Conservation (phyloP, 805 yeast genomes). For the Huiozyma sinensis region DNA sequence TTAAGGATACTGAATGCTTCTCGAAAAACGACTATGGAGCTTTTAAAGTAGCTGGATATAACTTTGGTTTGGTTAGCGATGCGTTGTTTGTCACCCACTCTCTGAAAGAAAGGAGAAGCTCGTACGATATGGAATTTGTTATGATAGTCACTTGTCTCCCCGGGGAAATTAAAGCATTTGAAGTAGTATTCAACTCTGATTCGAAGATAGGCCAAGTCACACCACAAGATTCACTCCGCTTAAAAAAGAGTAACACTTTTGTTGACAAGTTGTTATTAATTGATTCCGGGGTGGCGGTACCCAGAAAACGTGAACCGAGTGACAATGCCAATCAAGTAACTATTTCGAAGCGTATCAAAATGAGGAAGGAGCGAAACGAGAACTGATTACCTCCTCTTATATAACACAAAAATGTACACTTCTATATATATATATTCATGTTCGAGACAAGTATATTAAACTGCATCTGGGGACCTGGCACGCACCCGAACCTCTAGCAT, state of each 20-base stretch:
- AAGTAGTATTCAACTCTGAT: constrained; percentile 11
- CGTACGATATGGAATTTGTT: constrained; percentile 7
- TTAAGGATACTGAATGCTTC: constrained; percentile 6
- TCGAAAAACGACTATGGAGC: constrained; percentile 4
- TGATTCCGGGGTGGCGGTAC: constrained; percentile 3
- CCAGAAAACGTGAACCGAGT: background rate
- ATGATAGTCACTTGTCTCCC: constrained; percentile 13
- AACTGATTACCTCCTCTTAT: too few relatives aligned
- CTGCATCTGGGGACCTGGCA: too few relatives aligned
- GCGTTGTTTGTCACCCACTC: constrained; percentile 9
- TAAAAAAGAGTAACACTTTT: constrained; percentile 8
- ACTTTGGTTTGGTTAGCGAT: constrained; percentile 19
- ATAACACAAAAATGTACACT: too few relatives aligned
- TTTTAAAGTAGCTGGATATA: constrained; percentile 11
- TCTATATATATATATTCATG: too few relatives aligned
- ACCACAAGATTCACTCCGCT: constrained; percentile 13
- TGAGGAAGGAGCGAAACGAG: too few relatives aligned
- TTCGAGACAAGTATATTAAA: too few relatives aligned
- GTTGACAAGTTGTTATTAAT: constrained; percentile 16
- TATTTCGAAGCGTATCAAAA: too few relatives aligned
- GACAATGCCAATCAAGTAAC: too few relatives aligned
- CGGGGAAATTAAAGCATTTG: constrained; percentile 15
- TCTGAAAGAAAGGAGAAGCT: constrained; percentile 3
- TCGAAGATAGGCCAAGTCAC: constrained; percentile 13
- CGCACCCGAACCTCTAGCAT: too few relatives aligned